A percentile compares a stretch with the other conserved stretches of the same genome.
These are phyloP conservation scores for Pythium apleroticum DNA, from an alignment of 352 stramenopile species.

Conservation along the genomic window DNA sequence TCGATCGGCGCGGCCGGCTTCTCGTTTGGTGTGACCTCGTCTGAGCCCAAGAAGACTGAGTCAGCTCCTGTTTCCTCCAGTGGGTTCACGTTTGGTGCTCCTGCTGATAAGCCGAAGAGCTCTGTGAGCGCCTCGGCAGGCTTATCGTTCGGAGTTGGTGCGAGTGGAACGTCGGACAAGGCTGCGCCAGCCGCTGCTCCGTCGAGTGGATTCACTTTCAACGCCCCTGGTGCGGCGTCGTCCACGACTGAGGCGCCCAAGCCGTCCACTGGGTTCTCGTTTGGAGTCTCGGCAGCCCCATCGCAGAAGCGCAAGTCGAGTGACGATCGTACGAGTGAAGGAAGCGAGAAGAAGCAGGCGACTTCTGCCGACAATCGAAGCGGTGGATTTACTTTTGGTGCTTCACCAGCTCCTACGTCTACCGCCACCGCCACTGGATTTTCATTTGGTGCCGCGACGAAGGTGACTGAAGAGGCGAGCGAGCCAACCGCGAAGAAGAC, in stretches of 20 bases:
- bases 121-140: constrained; percentile 10
- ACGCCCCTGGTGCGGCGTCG: background rate
- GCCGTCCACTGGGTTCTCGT: constrained; percentile 20
- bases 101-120: background rate
- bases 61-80: constrained; percentile 1
- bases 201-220: constrained; percentile 15
- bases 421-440: constrained; percentile 19
- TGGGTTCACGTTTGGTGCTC: constrained; percentile 36
- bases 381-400: constrained; percentile 18
- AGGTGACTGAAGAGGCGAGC: constrained; percentile 3
- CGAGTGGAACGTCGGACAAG: background rate
- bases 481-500: constrained; percentile 10
- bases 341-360: constrained; percentile 14
- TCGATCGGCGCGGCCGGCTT: constrained; percentile 11
- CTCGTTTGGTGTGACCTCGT: constrained; percentile 16
- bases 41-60: constrained; percentile 14
- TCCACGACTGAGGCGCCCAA: constrained; percentile 3
- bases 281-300: constrained; percentile 8
- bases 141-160: constrained; percentile 34
- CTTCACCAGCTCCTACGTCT: background rate
- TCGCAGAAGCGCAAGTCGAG: constrained; percentile 15
- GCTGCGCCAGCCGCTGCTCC: background rate
- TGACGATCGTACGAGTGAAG: background rate
- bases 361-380: background rate
- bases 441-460: constrained; percentile 30